A percentile compares a stretch with the other conserved stretches of the same genome.
phyloP scores from a whole-genome alignment of 116 monocot genomes.

The Dioscorea cayenensis region DNA sequence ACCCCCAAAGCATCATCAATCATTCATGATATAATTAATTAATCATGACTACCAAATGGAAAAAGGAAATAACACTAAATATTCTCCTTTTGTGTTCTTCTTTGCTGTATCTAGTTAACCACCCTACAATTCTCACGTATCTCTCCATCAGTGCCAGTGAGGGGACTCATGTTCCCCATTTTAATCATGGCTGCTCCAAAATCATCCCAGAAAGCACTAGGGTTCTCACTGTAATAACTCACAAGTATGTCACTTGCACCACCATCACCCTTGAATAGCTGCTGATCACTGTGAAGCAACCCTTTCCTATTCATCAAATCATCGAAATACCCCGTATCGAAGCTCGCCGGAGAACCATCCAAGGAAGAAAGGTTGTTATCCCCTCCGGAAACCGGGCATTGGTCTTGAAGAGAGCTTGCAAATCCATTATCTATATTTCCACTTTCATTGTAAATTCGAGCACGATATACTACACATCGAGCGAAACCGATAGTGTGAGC shows the following conservation, averaged over 20 bases:
- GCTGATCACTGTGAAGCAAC: constrained; percentile 56
- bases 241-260: constrained; percentile 48
- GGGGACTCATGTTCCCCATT: constrained; percentile 62
- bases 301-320: constrained; percentile 46
- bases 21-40: no score
- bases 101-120: constrained; percentile 17
- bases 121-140: constrained; percentile 60
- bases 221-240: constrained; percentile 40
- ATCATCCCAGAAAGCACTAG: constrained; percentile 48
- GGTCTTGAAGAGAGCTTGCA: constrained; percentile 24
- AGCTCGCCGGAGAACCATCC: constrained; percentile 45
- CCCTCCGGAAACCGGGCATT: constrained; percentile 57
- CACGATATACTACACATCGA: constrained; percentile 61
- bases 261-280: constrained; percentile 31
- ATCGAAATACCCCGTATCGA: constrained; percentile 77
- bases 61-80: no score
- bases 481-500: constrained; percentile 74
- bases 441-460: constrained; percentile 59
- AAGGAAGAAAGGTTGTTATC: constrained; percentile 65
- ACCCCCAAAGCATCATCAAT: no score
- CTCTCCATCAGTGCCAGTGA: constrained; percentile 56
- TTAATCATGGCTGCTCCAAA: constrained; percentile 68
- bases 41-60: no score
- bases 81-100: background rate
- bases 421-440: constrained; percentile 26